phyloP scores from a whole-genome alignment of 257 asterid genomes.

The Nemophila menziesii region DNA sequence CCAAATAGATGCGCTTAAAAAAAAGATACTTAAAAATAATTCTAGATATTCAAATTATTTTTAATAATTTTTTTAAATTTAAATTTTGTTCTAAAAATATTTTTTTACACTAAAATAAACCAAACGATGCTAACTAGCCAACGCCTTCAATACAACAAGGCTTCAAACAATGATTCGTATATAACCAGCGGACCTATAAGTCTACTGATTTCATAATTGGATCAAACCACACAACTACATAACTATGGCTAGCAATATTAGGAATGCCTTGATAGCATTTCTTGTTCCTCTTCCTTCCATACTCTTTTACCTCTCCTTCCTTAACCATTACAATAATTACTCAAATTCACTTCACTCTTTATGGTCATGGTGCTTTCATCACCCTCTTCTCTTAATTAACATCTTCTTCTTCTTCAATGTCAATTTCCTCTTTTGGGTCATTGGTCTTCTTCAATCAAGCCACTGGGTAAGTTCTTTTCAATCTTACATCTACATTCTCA shows the following conservation, averaged over 20 bases:
- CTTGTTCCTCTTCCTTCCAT: constrained; percentile 72
- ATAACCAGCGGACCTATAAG: not conserved
- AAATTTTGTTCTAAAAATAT: too few species aligned
- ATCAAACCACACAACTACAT: not conserved
- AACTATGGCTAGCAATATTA: constrained; percentile 24
- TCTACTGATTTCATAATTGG: too few species aligned
- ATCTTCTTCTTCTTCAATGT: constrained; percentile 72
- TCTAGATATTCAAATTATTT: too few species aligned
- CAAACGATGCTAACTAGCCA: too few species aligned
- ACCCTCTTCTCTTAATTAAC: constrained; percentile 64
- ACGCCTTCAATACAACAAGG: too few species aligned
- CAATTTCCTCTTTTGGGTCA: constrained; percentile 61
- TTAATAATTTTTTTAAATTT: too few species aligned
- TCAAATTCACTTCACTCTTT: constrained; percentile 26
- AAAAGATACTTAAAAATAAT: too few species aligned
- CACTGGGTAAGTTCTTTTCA: constrained; percentile 56
- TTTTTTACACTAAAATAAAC: too few species aligned
- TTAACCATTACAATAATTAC: constrained; percentile 27
- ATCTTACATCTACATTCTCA: not conserved
- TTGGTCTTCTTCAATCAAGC: constrained; percentile 63
- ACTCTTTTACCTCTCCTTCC: constrained; percentile 64
- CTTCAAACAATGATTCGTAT: not conserved
- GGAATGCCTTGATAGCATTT: constrained; percentile 44
- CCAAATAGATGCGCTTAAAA: too few species aligned
- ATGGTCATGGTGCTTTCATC: constrained; percentile 63